Conservation (phyloP, 164 flowering plant genomes). For the Platanus orientalis region DNA sequence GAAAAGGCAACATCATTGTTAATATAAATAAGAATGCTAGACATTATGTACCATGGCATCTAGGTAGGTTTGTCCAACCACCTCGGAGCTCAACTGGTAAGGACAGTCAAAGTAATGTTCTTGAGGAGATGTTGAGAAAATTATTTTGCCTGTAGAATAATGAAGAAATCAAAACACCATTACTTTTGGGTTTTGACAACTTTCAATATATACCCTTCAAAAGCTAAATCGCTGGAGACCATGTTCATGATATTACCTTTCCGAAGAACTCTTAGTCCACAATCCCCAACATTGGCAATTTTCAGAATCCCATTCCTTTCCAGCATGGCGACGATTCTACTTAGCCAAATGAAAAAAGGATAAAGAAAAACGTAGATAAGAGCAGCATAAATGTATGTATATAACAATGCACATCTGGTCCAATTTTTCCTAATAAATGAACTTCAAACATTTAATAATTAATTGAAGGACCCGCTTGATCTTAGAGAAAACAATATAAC, state of each 20-base stretch:
- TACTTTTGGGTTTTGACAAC: not conserved
- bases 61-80: slow-evolving; percentile 68
- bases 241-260: slow-evolving; percentile 40
- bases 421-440: not conserved
- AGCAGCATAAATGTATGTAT: not conserved
- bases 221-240: too few species aligned
- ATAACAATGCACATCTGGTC: not conserved
- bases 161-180: not conserved
- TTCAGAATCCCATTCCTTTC: slow-evolving; percentile 66
- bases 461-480: not conserved
- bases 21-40: slow-evolving; percentile 6
- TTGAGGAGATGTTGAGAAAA: slow-evolving; percentile 72
- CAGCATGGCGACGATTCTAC: slow-evolving; percentile 82
- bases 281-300: slow-evolving; percentile 91
- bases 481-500: slow-evolving; percentile 17
- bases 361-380: not conserved
- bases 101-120: slow-evolving; percentile 98
- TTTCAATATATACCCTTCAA: too few species aligned
- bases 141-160: slow-evolving; percentile 45
- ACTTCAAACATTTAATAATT: not conserved
- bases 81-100: slow-evolving; percentile 84
- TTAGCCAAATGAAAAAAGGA: slow-evolving; percentile 5
- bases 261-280: slow-evolving; percentile 69
- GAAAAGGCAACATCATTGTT: not conserved
- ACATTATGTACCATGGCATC: slow-evolving; percentile 64